phyloP scores from a whole-genome alignment of 805 yeast species.

The Saccharomycopsis babjevae region DNA sequence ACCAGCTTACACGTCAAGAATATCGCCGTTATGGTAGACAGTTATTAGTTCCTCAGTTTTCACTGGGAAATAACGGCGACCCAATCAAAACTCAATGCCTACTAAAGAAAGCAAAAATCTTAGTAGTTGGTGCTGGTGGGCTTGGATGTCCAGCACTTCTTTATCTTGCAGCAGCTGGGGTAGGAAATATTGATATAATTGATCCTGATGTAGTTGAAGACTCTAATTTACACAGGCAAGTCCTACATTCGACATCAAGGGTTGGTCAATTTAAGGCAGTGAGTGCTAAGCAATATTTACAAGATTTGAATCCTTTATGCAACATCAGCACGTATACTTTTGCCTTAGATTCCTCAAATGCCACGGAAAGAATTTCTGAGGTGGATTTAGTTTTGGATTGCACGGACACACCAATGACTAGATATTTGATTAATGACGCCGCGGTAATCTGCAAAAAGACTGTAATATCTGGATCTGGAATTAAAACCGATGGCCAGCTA shows the following conservation, averaged over 20 bases:
- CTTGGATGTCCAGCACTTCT: slow-evolving; percentile 85
- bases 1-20: slow-evolving; percentile 44
- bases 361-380: slow-evolving; percentile 46
- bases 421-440: slow-evolving; percentile 82
- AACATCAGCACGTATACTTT: slow-evolving; percentile 40
- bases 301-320: slow-evolving; percentile 59
- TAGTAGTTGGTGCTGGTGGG: slow-evolving; percentile 96
- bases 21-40: slow-evolving; percentile 85
- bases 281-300: slow-evolving; percentile 54
- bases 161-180: slow-evolving; percentile 80
- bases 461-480: slow-evolving; percentile 84
- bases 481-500: slow-evolving; percentile 85
- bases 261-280: slow-evolving; percentile 70
- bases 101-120: slow-evolving; percentile 46
- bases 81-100: slow-evolving; percentile 40
- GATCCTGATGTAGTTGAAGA: slow-evolving; percentile 79
- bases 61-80: slow-evolving; percentile 4
- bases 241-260: slow-evolving; percentile 56
- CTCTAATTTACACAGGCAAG: slow-evolving; percentile 85
- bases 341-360: slow-evolving; percentile 45
- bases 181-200: slow-evolving; percentile 75
- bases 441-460: slow-evolving; percentile 61
- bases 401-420: slow-evolving; percentile 82
- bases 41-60: slow-evolving; percentile 77
- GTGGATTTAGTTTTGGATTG: slow-evolving; percentile 85